Evolutionary conservation across 441 rosid species (phyloP).

Genomic region (Metrosideros polymorpha): DNA sequence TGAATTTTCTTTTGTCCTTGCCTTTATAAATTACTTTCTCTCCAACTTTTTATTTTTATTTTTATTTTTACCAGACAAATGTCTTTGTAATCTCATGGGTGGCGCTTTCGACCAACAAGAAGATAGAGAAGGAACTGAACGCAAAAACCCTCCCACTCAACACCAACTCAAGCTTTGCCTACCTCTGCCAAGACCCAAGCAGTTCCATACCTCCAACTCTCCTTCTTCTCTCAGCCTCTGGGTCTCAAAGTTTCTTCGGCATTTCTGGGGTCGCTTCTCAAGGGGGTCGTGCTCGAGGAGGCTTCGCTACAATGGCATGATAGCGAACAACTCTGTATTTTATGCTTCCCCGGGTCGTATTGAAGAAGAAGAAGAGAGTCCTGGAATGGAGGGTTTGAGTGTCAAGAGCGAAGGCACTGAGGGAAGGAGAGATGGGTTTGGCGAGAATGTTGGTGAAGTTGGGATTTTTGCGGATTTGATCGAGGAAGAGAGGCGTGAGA

Average conservation of each 20-base stretch:
- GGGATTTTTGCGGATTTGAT: constrained; percentile 34
- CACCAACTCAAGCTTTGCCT: constrained; percentile 24
- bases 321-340: constrained; percentile 38
- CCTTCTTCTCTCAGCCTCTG: constrained; percentile 21
- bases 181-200: constrained; percentile 19
- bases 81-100: constrained; percentile 41
- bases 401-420: constrained; percentile 22
- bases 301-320: constrained; percentile 23
- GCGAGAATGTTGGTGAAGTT: constrained; percentile 15
- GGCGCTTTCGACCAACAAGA: constrained; percentile 33
- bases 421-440: constrained; percentile 13
- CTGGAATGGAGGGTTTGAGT: constrained; percentile 31
- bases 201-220: background rate
- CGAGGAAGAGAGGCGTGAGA: constrained; percentile 43
- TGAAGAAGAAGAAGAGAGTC: constrained; percentile 22
- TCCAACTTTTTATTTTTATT: too few relatives aligned
- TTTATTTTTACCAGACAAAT: constrained; percentile 10
- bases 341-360: constrained; percentile 22
- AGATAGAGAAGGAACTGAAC: constrained; percentile 19
- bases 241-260: constrained; percentile 31
- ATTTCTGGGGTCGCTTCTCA: constrained; percentile 18
- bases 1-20: background rate
- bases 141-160: background rate
- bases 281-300: constrained; percentile 21
- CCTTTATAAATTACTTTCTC: background rate